Conservation (phyloP, 768 basidiomycete genomes). For the Boletales sp. region DNA sequence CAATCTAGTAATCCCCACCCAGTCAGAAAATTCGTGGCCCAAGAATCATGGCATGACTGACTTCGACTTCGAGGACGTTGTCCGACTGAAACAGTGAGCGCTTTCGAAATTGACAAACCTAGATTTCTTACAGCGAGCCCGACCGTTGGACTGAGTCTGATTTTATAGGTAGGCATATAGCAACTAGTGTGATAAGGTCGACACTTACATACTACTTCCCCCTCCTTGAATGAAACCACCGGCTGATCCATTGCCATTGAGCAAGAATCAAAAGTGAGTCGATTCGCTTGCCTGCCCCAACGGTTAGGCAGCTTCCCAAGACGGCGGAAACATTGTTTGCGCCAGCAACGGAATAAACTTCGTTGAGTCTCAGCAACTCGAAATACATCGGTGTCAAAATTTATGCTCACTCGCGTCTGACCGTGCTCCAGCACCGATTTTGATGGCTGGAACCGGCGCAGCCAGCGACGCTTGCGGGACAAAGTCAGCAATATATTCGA, state of each 20-base stretch:
- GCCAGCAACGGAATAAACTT: conserved; percentile 12
- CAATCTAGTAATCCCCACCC: conserved; percentile 23
- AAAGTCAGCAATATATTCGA: conserved; percentile 8
- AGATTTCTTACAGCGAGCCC: conserved; percentile 7
- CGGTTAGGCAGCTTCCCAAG: conserved; percentile 16
- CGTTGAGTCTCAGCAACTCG: background rate
- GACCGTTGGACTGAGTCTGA: conserved; percentile 17
- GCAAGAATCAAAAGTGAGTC: background rate
- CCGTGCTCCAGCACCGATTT: conserved; percentile 15
- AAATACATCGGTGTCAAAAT: background rate
- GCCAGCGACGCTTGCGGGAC: conserved; percentile 16
- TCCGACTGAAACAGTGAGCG: conserved; percentile 36
- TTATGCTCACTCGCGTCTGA: conserved; percentile 4
- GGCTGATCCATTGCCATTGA: background rate
- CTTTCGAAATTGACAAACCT: too few species aligned
- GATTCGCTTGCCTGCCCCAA: conserved; percentile 9
- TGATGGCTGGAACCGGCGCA: conserved; percentile 7
- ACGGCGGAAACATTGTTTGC: conserved; percentile 10
- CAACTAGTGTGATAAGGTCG: background rate
- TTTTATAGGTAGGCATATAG: background rate
- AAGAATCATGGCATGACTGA: background rate
- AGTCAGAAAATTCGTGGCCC: background rate
- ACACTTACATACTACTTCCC: conserved; percentile 23
- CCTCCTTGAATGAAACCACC: conserved; percentile 50
- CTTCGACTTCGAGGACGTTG: conserved; percentile 41